Base-by-base conservation (phyloP, 176 grass and related monocot species). In the Coix lacrymajobi region DNA sequence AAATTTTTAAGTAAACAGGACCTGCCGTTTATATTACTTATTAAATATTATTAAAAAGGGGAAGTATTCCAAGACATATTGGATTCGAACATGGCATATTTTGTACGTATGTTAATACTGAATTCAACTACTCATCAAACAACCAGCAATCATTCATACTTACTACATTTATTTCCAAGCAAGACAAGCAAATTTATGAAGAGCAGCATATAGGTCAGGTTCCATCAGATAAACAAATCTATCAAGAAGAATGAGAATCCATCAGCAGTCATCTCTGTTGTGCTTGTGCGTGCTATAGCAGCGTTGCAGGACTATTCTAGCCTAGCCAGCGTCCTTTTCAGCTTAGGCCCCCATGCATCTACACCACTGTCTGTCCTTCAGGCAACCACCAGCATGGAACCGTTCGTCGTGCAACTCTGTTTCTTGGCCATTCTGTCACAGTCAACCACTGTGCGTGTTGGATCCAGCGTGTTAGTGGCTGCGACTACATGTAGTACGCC, bases 351-450 rank as follows among this genome's bases (percentile, higher is more conserved):
- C 43, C 15, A 40, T 67, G 37, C 48, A 41, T 32, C 30, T 56
- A 71, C 40, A 46, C 24, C 82, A 3, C 17, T 41, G 24, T 83
- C 31, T 26, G 22, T 46, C 36, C 75, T 46, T 26, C 17, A 44
- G 40, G 73, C 20, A 58, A 68, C 83, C 19, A 45, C 48, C 77
- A 10, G 26, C 63, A 77, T 44, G 36, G 43, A 69, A 24, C 46
- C 33, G 26, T 44, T 69, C 0, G 37, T 60, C 11, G 39, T 62
- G 77, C 61, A 41, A 57, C 49, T 13, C 63, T 48, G 40, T 51
- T 64, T 52, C 54, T 22, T 81, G 87, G 77, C 51, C 87, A 81
- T 74, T 30, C 25, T 54, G 66, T 20, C 43, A 83, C 28, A 65
- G 17, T 57, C 67, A 67, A 65, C 28, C 52, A 73, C 87, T 52